Conservation (phyloP, 208 protist species). For the Leishmania major region DNA sequence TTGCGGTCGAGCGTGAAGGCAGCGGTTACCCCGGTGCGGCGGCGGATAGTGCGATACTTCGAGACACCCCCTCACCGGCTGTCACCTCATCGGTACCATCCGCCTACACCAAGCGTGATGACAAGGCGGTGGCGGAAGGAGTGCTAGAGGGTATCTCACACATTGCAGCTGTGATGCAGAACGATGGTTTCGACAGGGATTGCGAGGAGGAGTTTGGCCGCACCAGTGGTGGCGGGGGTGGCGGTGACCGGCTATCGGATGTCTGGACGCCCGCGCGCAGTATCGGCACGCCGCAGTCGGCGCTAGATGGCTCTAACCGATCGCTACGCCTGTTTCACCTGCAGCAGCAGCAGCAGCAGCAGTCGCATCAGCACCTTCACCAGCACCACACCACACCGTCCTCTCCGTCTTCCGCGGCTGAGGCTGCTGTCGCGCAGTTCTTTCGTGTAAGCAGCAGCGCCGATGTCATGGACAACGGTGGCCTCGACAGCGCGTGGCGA, state of each 20-base stretch:
- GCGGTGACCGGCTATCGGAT: not conserved
- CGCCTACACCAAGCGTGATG: constrained; percentile 2
- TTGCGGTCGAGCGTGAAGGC: not conserved
- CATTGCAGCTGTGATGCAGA: constrained; percentile 7
- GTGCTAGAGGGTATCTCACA: constrained; percentile 3
- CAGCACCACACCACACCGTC: not conserved
- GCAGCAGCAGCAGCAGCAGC: constrained; percentile 14
- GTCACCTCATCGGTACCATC: constrained; percentile 3
- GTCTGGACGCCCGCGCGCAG: constrained; percentile 13
- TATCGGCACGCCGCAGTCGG: constrained; percentile 7
- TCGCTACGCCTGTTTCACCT: constrained; percentile 5
- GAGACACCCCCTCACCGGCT: not conserved
- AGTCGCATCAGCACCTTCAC: constrained; percentile 6
- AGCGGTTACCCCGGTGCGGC: not conserved
- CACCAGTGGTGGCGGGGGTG: not conserved
- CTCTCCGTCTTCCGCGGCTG: not conserved
- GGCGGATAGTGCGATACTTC: not conserved
- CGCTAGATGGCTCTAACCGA: not conserved
- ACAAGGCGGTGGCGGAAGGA: not conserved
- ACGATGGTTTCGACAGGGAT: not conserved
- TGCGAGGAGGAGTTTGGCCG: not conserved
- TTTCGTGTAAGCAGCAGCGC: constrained; percentile 12
- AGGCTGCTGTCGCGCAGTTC: constrained; percentile 10
- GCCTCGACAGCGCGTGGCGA: constrained; percentile 19
- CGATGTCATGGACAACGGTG: not conserved